Base-by-base conservation (phyloP, 2,329 filamentous ascomycete genomes). In the Hypoxylon sp. region DNA sequence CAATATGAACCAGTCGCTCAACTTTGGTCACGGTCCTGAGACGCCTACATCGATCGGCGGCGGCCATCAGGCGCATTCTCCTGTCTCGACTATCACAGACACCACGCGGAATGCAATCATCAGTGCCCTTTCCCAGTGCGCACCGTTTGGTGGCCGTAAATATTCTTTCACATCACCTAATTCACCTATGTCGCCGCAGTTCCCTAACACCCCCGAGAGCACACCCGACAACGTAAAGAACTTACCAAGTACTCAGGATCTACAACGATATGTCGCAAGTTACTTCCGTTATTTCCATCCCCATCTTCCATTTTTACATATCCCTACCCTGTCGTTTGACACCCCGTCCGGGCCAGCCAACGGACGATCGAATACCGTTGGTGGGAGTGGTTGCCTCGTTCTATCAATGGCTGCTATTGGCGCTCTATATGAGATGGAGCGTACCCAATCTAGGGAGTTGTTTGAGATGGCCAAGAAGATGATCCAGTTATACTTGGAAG, bases 391-490 rank as follows among this genome's bases (percentile, higher is more conserved):
- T 58, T 98, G 95, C 79, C 85, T 97, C 64, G 90, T 96, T 67
- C 85, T 97, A 33, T 94, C 92, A 3, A 96, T 97, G 91, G 92
- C 93, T 51, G 92, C 94, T n/a, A 87, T 88, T 63, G 83, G 83
- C 58, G 82, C 83, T 37, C 84, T 98, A 42, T 98, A 97, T 81
- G 95, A 98, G 81, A 89, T 91, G 77, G 95, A 98, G 66, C 89
- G 91, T 65, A 85, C 86, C 30, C 88, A 91, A 61, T 97, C 95
- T 25, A 92, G 91, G 78, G 92, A 97, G 51, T 82, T 99, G 6
- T 98, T 98, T 76, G 93, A 97, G 73, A 91, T 94, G 77, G 93
- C 95, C 54, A 98, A 98, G 84, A 97, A 94, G 82, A 94, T 97
- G 91, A 97, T 98, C 64, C 91, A 95, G 71, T 85, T 95, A 68